Base-by-base conservation (phyloP, 2,329 filamentous ascomycete genomes). In the Penicillium palitans region DNA sequence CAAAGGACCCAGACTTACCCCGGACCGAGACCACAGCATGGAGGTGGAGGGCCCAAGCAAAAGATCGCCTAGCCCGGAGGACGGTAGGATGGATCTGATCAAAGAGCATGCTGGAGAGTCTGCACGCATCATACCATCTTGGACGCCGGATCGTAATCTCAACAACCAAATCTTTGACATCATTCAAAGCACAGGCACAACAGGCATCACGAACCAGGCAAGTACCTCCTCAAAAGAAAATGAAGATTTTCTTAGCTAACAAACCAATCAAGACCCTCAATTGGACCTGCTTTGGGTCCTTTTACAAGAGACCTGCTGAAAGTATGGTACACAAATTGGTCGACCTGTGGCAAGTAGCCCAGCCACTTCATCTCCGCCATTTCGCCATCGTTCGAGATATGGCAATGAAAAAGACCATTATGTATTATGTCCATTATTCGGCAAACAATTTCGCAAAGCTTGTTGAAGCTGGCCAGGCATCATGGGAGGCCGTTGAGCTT, bases 331-430 rank as follows among this genome's bases (percentile, higher is more conserved):
- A 71, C 49, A 80, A 83, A 27, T 64, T 87, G 39, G 82, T 82
- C 2, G 80, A 85, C 56, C 74, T 79, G 55, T 86, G 84, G 80
- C 79, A 84, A 54, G 66, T 80, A 17, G 82, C 81, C n/a, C 85
- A 88, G 63, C 84, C 85, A 25, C 71, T 74, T 4, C 80, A 85
- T 67, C 74, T 87, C 24, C 79, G 81, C 19, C 83, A 86, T 65
- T 71, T 86, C 17, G 78, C 81, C 12, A 74, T 87, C 31, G 77
- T 87, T 35, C 76, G 83, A 60, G 84, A 86, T 55, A 81, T 79
- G 6, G 74, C 77, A 2, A 75, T 82, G 15, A 76, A 75, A 15
- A 73, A 76, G 13, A 81, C 81, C 19, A 70, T 74, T 31, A 74
- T 77, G 13, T 80, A 82, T 59, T 87, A 83, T 68, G 69, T 83